phyloP scores from a whole-genome alignment of 179 eudicot genomes.

The Sideroxylon spinosum region DNA sequence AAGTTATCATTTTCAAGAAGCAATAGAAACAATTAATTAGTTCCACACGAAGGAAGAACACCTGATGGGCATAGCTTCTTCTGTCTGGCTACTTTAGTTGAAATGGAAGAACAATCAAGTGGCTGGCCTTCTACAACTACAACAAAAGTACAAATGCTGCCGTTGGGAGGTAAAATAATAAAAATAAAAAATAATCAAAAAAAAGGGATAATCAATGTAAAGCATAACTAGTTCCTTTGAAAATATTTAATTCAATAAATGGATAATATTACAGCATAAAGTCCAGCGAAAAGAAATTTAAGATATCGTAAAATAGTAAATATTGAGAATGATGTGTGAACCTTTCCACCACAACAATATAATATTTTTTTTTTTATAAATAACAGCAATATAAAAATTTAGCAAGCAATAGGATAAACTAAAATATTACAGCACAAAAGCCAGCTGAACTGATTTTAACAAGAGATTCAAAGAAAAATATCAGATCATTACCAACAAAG shows the following conservation, averaged over 20 bases:
- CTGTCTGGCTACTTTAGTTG: conserved; percentile 30
- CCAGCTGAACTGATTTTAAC: too few relatives aligned
- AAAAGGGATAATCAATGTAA: neutral
- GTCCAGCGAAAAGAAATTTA: neutral
- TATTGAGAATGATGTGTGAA: neutral
- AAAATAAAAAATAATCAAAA: neutral
- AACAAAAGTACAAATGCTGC: neutral
- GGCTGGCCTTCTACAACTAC: neutral
- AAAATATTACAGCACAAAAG: too few relatives aligned
- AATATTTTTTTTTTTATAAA: too few relatives aligned
- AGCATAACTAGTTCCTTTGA: neutral
- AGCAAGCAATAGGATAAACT: too few relatives aligned
- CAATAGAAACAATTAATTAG: neutral
- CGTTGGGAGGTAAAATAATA: neutral
- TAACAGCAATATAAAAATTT: too few relatives aligned
- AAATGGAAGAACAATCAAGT: neutral
- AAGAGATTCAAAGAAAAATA: too few relatives aligned
- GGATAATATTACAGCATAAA: neutral
- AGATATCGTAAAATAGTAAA: neutral
- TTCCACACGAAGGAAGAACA: neutral
- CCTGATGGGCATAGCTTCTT: conserved; percentile 31
- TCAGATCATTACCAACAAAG: too few relatives aligned
- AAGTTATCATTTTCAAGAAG: neutral
- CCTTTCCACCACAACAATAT: neutral
- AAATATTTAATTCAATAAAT: neutral